These are phyloP conservation scores for Penicillium sp. DNA, from an alignment of 2,329 filamentous ascomycete genomes.

Conservation along the genomic window DNA sequence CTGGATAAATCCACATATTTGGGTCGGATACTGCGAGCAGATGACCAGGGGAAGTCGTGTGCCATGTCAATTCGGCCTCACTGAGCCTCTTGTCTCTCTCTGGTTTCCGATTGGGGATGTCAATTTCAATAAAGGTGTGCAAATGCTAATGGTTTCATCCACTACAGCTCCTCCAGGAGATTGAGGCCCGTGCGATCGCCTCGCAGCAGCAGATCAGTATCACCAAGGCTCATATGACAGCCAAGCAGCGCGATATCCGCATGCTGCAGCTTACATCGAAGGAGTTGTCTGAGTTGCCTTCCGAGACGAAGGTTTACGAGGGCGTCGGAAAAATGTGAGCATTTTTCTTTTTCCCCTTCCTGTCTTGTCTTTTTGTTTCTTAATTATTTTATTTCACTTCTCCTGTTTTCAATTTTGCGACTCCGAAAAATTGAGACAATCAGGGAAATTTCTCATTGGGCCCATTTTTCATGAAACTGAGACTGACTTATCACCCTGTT, in stretches of 20 bases:
- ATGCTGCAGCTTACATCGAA: conserved; percentile 82
- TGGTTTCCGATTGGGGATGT: not conserved
- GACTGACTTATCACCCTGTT: not conserved
- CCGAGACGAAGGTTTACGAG: conserved; percentile 81
- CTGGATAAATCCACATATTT: not conserved
- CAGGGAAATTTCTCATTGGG: not conserved
- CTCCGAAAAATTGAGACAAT: not conserved
- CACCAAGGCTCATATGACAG: conserved; percentile 77
- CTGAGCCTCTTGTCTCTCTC: not conserved
- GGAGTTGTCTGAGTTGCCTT: conserved; percentile 75
- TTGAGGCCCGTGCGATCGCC: conserved; percentile 82
- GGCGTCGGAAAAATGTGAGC: conserved; percentile 94
- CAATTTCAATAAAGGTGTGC: not conserved
- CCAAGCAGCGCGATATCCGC: conserved; percentile 84
- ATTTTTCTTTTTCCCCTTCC: not conserved
- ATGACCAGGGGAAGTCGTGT: not conserved
- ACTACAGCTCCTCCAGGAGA: conserved; percentile 80
- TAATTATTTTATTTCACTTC: conserved; percentile 16
- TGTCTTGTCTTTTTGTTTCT: conserved; percentile 13
- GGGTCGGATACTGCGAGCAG: not conserved
- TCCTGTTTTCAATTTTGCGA: not conserved
- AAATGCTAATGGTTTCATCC: conserved; percentile 12
- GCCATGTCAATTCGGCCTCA: conserved; percentile 2
- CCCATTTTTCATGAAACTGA: not conserved
- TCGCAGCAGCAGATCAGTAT: conserved; percentile 91